Percentiles rank a stretch among this genome's conserved stretches.
These are phyloP conservation scores for Cutaneotrichosporon arboriforme DNA, from an alignment of 1,284 basidiomycete species.

Conservation along the genomic window DNA sequence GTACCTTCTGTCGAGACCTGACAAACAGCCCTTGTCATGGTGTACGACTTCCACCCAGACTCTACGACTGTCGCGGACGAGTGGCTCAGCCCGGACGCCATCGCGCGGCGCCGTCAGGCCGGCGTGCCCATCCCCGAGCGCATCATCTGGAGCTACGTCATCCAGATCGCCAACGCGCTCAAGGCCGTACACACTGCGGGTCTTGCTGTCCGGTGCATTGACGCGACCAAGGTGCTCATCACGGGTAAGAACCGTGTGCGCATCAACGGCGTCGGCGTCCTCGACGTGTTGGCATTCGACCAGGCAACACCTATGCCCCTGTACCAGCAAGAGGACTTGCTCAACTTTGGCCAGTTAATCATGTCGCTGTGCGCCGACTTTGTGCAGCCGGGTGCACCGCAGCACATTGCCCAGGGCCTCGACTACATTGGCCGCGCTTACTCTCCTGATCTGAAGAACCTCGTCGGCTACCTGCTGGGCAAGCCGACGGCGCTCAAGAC, in stretches of 20 bases:
- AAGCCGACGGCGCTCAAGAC: constrained; percentile 63
- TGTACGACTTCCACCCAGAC: constrained; percentile 84
- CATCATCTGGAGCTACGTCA: constrained; percentile 89
- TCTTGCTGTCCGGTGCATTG: constrained; percentile 74
- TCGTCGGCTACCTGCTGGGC: constrained; percentile 71
- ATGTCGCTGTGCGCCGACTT: constrained; percentile 60
- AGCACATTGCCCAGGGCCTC: constrained; percentile 62
- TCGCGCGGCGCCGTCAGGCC: constrained; percentile 21
- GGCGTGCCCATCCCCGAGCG: constrained; percentile 62
- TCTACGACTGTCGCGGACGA: constrained; percentile 75
- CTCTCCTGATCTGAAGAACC: constrained; percentile 72
- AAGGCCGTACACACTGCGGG: constrained; percentile 78
- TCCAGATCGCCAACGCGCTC: constrained; percentile 83
- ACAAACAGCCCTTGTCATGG: constrained; percentile 75
- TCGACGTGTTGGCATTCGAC: constrained; percentile 77
- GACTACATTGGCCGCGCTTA: constrained; percentile 72
- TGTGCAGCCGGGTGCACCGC: constrained; percentile 30
- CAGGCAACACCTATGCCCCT: constrained; percentile 57
- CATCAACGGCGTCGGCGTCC: constrained; percentile 72
- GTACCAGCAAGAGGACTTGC: constrained; percentile 74
- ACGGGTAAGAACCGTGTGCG: constrained; percentile 85
- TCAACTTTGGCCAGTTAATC: constrained; percentile 78
- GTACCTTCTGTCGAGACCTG: not conserved
- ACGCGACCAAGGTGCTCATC: constrained; percentile 80
- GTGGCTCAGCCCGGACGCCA: constrained; percentile 51